Percentiles rank a stretch among this genome's conserved stretches.
These are phyloP conservation scores for Oehlia diaphana DNA, from an alignment of 192 early-diverging fungal species.

Conservation along the genomic window DNA sequence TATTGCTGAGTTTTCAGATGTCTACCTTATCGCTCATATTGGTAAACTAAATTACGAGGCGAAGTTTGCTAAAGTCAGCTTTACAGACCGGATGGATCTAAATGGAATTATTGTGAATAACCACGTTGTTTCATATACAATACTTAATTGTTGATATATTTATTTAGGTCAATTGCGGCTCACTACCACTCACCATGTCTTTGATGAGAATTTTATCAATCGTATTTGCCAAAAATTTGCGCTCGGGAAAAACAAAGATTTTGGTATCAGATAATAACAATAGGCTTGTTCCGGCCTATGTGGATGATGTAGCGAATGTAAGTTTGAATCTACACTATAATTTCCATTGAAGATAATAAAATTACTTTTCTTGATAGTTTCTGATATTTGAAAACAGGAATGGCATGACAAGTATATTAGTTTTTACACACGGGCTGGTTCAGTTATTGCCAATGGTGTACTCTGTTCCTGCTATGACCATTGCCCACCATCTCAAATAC, in stretches of 20 bases:
- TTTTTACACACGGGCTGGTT: background rate
- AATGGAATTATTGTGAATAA: background rate
- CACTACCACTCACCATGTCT: background rate
- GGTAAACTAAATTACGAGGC: background rate
- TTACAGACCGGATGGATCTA: background rate
- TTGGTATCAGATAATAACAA: background rate
- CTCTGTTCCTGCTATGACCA: background rate
- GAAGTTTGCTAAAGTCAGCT: background rate
- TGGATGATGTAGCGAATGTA: background rate
- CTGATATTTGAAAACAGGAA: background rate
- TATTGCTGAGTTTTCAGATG: background rate
- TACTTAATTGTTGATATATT: no score
- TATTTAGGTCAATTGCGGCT: background rate
- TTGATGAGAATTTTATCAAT: background rate
- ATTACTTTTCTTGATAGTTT: background rate
- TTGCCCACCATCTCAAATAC: background rate
- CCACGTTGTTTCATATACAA: no score
- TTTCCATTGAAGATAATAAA: no score
- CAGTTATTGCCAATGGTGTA: background rate
- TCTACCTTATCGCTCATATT: background rate
- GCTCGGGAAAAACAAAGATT: background rate
- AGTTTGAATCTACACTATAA: background rate
- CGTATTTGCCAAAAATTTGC: background rate
- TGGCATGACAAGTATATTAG: background rate
- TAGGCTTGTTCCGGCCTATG: background rate